phyloP scores from a whole-genome alignment of 116 monocot species.

The Zostera marina region DNA sequence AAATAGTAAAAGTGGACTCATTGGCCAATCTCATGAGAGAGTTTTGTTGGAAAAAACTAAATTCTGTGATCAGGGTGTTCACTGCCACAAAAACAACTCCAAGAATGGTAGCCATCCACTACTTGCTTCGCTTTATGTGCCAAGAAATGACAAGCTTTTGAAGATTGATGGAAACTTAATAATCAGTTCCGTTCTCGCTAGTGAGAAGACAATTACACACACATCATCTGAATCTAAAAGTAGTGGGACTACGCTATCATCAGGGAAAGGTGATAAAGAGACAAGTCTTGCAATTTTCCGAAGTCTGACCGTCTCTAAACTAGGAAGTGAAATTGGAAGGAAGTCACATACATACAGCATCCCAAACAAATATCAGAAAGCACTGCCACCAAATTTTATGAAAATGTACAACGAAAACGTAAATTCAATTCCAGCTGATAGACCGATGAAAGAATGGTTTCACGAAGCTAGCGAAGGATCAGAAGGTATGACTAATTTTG shows the following conservation, averaged over 20 bases:
- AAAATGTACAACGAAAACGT: conserved; percentile 15
- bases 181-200: conserved; percentile 87
- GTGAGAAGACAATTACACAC: conserved; percentile 49
- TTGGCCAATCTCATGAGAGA: conserved; percentile 16
- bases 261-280: conserved; percentile 25
- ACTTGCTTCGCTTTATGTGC: conserved; percentile 75
- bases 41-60: conserved; percentile 25
- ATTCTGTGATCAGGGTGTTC: conserved; percentile 5
- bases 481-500: conserved; percentile 31
- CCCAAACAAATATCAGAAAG: conserved; percentile 16
- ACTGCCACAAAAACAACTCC: background rate
- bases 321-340: conserved; percentile 19
- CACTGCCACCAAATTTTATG: conserved; percentile 11
- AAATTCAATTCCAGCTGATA: conserved; percentile 40
- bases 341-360: conserved; percentile 17
- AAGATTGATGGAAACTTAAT: conserved; percentile 97
- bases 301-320: conserved; percentile 22
- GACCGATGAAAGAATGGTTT: conserved; percentile 73
- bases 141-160: conserved; percentile 85
- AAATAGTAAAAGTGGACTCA: conserved; percentile 3
- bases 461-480: conserved; percentile 87
- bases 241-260: conserved; percentile 2
- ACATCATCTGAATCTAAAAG: conserved; percentile 9
- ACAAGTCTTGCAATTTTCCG: conserved; percentile 49
- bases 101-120: conserved; percentile 55